A percentile compares a stretch with the other conserved stretches of the same genome.
Conservation (phyloP, 2,329 filamentous ascomycete genomes). For the Venturia carpophila region DNA sequence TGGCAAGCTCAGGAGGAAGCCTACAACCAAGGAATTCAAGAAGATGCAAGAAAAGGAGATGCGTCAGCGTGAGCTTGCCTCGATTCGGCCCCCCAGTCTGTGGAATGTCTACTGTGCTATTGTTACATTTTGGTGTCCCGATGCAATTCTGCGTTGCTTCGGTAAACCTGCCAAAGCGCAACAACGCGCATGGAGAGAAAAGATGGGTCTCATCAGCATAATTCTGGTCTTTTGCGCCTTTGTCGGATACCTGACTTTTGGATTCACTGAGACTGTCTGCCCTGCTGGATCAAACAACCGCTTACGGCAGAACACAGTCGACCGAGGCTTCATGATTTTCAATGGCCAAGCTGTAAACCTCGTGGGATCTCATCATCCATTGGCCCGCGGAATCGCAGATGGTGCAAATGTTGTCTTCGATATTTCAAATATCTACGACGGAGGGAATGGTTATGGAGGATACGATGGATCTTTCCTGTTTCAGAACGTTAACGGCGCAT, state of each 20-base stretch:
- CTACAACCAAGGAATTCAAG: slow-evolving; percentile 55
- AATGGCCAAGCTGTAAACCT: slow-evolving; percentile 88
- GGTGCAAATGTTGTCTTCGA: slow-evolving; percentile 80
- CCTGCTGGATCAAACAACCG: slow-evolving; percentile 57
- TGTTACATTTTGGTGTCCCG: slow-evolving; percentile 89
- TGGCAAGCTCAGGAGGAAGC: slow-evolving; percentile 48
- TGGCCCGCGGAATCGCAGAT: slow-evolving; percentile 66
- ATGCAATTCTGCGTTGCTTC: slow-evolving; percentile 75
- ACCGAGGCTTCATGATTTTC: slow-evolving; percentile 84
- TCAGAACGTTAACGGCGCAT: slow-evolving; percentile 95
- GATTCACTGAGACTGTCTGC: slow-evolving; percentile 87
- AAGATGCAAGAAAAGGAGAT: slow-evolving; percentile 53
- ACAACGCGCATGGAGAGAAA: slow-evolving; percentile 91
- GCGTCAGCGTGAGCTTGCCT: slow-evolving; percentile 51
- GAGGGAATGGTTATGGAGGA: slow-evolving; percentile 30
- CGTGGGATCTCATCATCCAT: slow-evolving; percentile 65
- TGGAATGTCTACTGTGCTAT: slow-evolving; percentile 96
- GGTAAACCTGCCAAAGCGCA: slow-evolving; percentile 80
- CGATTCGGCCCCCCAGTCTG: slow-evolving; percentile 69
- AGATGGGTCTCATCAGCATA: slow-evolving; percentile 93
- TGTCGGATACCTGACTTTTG: slow-evolving; percentile 94
- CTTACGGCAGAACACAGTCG: slow-evolving; percentile 75
- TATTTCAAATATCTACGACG: slow-evolving; percentile 69
- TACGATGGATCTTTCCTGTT: slow-evolving; percentile 94
- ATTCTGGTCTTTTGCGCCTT: slow-evolving; percentile 80